Evolutionary conservation across 2,329 filamentous ascomycete genomes (phyloP), one percentile per base, ranked within the genome.

Genomic region (Trichophyton schoenleinii): DNA sequence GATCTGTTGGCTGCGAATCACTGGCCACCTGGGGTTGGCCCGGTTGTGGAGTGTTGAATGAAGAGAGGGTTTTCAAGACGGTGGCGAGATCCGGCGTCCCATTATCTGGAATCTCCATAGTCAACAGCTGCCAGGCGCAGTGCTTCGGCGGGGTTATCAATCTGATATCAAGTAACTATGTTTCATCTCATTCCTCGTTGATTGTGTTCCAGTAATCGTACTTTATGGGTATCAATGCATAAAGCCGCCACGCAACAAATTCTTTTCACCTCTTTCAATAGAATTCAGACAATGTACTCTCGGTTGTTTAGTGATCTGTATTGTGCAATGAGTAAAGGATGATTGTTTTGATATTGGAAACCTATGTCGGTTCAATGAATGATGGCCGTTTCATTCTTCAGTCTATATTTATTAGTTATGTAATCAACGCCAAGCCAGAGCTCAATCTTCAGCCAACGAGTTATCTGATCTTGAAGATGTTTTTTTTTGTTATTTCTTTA

Each of bases 21-120:
- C 22, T 53, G 49, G 22, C 3, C 11, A 28, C 18, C 18, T 34
- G 49, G 34, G 20, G 6, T 46, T 61, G 59, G 49, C 38, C 4
- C 1, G 60, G 7, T 31, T 62, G 64, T 9, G 41, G 52, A 58
- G 68, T 67, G 18, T 71, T 66, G 61, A 75, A 70, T 38, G 71
- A 68, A 52, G 74, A 74, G 11, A 78, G 70, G 0, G 75, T 75
- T 61, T 68, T 66, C n/a, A 78, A 70, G 53, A 78, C 71, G 6
- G 74, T 72, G 34, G 71, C 71, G 44, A 78, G 67, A 58, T 77
- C 72, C 6, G 74, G 68, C 41, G 70, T 60, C 44, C 71, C 67
- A 48, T 71, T 60, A 57, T 8, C 34, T 18, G 25, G 25, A 25
- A 20, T 3, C 15, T 55, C 49, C 49, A 55, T 55, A 18, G 5